Evolutionary conservation across 805 yeast genomes (phyloP), one percentile per base, ranked within the genome.

Genomic region (Barnettozyma botsteinii): DNA sequence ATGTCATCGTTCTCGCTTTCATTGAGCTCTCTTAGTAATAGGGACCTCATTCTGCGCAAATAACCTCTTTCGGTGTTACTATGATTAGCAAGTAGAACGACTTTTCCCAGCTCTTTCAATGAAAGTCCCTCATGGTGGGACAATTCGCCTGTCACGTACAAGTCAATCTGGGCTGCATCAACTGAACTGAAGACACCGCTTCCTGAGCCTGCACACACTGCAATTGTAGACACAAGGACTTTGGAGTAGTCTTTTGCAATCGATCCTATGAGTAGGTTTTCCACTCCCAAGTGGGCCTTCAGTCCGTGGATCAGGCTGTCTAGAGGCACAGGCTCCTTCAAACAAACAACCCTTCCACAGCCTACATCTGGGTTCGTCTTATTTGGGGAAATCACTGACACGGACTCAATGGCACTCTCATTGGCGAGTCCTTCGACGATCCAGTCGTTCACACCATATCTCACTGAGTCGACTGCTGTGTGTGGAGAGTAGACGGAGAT

Each of bases 151-250:
- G 98, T 89, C 53, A 79, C 75, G 57, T 73, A 83, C 31, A 88
- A 66, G 52, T 93, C 98, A 3, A 38, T 50, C 6, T 46, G 45
- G 3, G 34, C 41, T n/a, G 72, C 69, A 0, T 62, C 56, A 1
- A 85, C 77, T 0, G 74, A 66, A 8, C 75, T 42, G 61, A 87
- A 80, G 2, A 89, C 86, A 1, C 81, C 70, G 4, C 85, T 81
- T 0, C 98, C 98, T 2, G 96, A 84, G 0, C 99, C 99, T 4
- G 98, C 98, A 62, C 99, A 93, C 13, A 93, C 60, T 1, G 97
- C 98, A 18, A 88, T 66, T 0, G 75, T 70, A 19, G 59, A 61
- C 38, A 87, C 69, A 4, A 48, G 5, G 3, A 38, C 29, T 10
- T n/a, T 15, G 15, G 12, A 47, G 8, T 52, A 49, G 7, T 50